phyloP scores from a whole-genome alignment of 441 rosid species.

The Corymbia calophylla region DNA sequence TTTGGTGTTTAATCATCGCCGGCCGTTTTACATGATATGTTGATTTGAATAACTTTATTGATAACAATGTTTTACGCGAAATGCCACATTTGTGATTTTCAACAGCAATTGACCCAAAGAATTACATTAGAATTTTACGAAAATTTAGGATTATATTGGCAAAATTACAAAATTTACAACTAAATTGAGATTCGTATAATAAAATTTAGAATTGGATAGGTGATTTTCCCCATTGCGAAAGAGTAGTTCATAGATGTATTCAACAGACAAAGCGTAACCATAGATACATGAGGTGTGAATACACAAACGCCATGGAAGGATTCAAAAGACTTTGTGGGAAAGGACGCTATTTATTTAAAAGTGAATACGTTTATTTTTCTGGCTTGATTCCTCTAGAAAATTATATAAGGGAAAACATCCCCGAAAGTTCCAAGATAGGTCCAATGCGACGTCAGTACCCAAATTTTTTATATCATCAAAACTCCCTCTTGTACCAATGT shows the following conservation, averaged over 20 bases:
- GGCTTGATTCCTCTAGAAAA: not conserved
- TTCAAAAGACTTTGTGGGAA: not conserved
- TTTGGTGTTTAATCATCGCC: rapidly evolving
- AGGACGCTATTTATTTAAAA: not conserved
- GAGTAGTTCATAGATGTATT: not conserved
- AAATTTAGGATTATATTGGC: no score
- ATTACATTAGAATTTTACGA: rapidly evolving
- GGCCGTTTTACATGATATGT: rapidly evolving
- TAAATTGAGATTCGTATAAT: rapidly evolving
- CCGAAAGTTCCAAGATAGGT: not conserved
- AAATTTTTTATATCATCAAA: not conserved
- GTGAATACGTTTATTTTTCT: not conserved
- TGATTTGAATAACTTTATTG: not conserved
- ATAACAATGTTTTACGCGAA: no score
- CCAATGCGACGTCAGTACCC: not conserved
- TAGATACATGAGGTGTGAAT: not conserved
- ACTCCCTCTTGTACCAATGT: not conserved
- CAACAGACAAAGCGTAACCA: not conserved
- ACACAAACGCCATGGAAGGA: not conserved
- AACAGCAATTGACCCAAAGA: not conserved
- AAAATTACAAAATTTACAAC: no score
- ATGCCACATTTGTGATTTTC: not conserved
- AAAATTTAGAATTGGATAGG: no score
- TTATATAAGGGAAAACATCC: not conserved
- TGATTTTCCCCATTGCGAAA: not conserved